Base-by-base conservation (phyloP, 164 flowering plant genomes). In the Magnolia sinica region DNA sequence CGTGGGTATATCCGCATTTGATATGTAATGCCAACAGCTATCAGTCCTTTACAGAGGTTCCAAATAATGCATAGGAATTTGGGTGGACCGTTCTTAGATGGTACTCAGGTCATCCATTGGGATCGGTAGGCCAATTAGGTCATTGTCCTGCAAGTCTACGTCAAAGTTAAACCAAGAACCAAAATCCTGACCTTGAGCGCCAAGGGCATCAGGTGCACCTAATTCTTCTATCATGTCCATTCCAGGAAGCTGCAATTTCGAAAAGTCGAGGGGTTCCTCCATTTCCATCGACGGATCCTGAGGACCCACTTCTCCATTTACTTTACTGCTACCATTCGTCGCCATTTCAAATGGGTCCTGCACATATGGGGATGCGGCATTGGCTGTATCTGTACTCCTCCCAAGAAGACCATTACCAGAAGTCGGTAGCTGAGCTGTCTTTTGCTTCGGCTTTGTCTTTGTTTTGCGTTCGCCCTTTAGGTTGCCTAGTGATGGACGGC, bases 31-130 rank as follows among this genome's bases (percentile, higher is more conserved):
- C 69, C 74, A 78, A 71, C 68, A 77, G 77, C 81, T 74, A 74
- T 69, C 75, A 70, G 29, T 79, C 74, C 63, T 19, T 76, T 77
- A 73, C 78, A 85, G 77, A 72, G 83, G 79, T 71, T 75, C 76
- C 65, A 71, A 75, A 70, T 74, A 77, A 68, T 72, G 80, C 79
- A 78, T 71, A 73, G 75, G 81, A 84, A 81, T 75, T 50, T 31
- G 22, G 27, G 18, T 80, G 50, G 78, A 45, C 69, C 23, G 37
- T 78, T 82, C 70, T 85, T 82, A 88, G 75, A 88, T 69, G 89
- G 89, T 85, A 79, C 85, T 85, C 77, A 90, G 89, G 76, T 91
- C 93, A 74, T 91, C 94, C 96, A 91, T 87, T 45, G 96, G 96
- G 77, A 89, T 88, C 58, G 84, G 88, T 66, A 89, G 89, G 69